Base-by-base conservation (phyloP, 1,284 basidiomycete species). In the Ustilago curta region DNA sequence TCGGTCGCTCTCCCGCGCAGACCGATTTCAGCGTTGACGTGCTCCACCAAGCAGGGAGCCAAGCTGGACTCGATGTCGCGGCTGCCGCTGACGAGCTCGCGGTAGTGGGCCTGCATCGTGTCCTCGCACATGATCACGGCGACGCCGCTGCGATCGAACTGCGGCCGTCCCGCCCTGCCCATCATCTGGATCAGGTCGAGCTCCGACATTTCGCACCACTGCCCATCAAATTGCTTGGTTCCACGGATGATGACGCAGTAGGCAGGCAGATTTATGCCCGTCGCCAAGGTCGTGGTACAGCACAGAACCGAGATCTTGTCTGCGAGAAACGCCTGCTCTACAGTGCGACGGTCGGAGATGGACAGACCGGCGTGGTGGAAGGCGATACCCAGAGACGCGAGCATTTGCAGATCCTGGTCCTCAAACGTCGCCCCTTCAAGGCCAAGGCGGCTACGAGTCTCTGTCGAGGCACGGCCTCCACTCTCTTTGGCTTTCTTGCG, bases 291-390 rank as follows among this genome's bases (percentile, higher is more conserved):
- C 90, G 77, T 70, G 1, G 80, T 82, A 21, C 71, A 71, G 61
- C 75, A 73, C 14, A 72, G 59, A 0, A 74, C 55, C 7, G 43
- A 45, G n/a, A 95, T 85, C 8, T 86, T 83, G 62, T 90, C 90
- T 58, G 88, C 88, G 21, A 91, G 76, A 78, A 90, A 96, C 3
- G 92, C 85, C 19, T 89, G 88, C 84, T 96, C 94, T 1, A 90
- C 90, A 0, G 87, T 82, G 62, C 88, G 88, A 47, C 93, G 89
- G 76, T 95, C 94, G 27, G 90, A 88, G 25, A 89, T 84, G n/a
- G 87, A 88, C 63, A 95, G 86, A 1, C 94, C 94, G 14, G 94
- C 94, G 78, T 96, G 93, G 80, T 96, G 94, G 8, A 93, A 89
- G 8, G 92, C 93, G 52, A 96, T 90, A 1, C 94, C 93, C 56